These are phyloP conservation scores for Saccharum hybrid DNA, from an alignment of 202 grass and related monocot species.

Conservation along the genomic window DNA sequence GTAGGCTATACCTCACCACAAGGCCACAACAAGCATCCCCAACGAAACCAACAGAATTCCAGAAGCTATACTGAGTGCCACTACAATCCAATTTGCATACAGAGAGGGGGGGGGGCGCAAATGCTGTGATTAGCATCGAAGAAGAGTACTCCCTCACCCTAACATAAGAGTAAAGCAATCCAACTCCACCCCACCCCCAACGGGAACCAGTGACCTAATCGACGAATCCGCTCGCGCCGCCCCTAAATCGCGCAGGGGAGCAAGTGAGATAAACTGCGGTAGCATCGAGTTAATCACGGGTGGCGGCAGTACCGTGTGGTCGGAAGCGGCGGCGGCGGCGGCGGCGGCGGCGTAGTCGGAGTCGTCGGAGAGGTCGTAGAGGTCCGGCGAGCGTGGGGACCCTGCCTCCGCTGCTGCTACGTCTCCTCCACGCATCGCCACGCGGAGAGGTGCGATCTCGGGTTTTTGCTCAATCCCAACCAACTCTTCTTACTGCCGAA, in stretches of 20 bases:
- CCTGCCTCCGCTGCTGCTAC: slow-evolving; percentile 41
- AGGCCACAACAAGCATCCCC: neutral
- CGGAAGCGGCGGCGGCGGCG: slow-evolving; percentile 39
- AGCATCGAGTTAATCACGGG: neutral
- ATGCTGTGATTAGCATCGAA: neutral
- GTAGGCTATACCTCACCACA: neutral
- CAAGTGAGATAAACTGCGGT: neutral
- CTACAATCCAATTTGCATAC: neutral
- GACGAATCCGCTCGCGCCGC: neutral
- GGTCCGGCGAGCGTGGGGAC: slow-evolving; percentile 59
- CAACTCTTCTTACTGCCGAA: slow-evolving; percentile 31
- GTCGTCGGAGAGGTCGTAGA: slow-evolving; percentile 95
- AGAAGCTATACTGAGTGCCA: neutral
- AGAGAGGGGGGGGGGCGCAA: neutral
- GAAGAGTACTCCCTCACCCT: neutral
- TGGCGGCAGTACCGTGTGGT: slow-evolving; percentile 38
- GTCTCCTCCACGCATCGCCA: slow-evolving; percentile 52
- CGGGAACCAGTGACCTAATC: slow-evolving; percentile 22
- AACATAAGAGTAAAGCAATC: neutral
- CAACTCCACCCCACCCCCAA: neutral
- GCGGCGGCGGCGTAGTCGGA: slow-evolving; percentile 81
- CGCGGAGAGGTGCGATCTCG: slow-evolving; percentile 31
- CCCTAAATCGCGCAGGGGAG: neutral
- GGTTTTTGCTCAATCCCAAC: slow-evolving; percentile 27
- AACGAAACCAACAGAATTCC: slow-evolving; percentile 14